A percentile compares a stretch with the other conserved stretches of the same genome.
Evolutionary conservation across 2,329 filamentous ascomycete species (phyloP).

Genomic region (Coniochaeta sp.): DNA sequence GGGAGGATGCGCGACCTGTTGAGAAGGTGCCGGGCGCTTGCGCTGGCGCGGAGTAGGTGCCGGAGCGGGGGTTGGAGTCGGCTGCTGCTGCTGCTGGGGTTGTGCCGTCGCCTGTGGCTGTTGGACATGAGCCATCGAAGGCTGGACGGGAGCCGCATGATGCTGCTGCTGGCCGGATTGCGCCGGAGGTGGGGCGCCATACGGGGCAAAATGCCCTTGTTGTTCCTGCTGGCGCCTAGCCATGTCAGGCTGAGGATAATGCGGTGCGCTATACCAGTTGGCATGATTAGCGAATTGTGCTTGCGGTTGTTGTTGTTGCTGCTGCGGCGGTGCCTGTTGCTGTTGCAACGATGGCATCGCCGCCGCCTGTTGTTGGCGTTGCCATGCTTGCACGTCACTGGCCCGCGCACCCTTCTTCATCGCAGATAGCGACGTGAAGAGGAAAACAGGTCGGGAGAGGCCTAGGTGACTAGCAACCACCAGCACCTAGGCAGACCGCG

Average conservation of each 20-base stretch:
- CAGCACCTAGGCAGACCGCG: conserved; percentile 16
- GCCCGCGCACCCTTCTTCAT: conserved; percentile 17
- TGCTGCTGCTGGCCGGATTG: conserved; percentile 21
- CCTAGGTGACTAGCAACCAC: conserved; percentile 13
- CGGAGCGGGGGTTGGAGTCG: conserved; percentile 29
- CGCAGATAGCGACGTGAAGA: conserved; percentile 6
- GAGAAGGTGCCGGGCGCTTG: conserved; percentile 18
- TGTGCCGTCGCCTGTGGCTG: conserved; percentile 14
- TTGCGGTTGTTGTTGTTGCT: conserved; percentile 23
- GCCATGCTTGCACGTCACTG: conserved; percentile 19
- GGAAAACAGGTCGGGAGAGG: conserved; percentile 7
- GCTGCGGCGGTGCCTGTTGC: conserved; percentile 23
- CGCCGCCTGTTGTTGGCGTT: conserved; percentile 18
- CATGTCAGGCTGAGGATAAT: conserved; percentile 2
- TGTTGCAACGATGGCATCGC: conserved; percentile 22
- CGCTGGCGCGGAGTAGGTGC: conserved; percentile 28
- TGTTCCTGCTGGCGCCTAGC: conserved; percentile 17
- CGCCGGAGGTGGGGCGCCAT: conserved; percentile 17
- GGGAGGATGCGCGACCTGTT: conserved; percentile 4
- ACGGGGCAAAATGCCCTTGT: conserved; percentile 20
- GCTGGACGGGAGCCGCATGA: conserved; percentile 15
- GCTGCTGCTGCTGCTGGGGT: conserved; percentile 18
- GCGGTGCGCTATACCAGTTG: background rate
- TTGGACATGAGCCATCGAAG: conserved; percentile 13
- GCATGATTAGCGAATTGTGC: conserved; percentile 3